Conservation (phyloP, 2,329 filamentous ascomycete species). For the Pseudogymnoascus sp. region DNA sequence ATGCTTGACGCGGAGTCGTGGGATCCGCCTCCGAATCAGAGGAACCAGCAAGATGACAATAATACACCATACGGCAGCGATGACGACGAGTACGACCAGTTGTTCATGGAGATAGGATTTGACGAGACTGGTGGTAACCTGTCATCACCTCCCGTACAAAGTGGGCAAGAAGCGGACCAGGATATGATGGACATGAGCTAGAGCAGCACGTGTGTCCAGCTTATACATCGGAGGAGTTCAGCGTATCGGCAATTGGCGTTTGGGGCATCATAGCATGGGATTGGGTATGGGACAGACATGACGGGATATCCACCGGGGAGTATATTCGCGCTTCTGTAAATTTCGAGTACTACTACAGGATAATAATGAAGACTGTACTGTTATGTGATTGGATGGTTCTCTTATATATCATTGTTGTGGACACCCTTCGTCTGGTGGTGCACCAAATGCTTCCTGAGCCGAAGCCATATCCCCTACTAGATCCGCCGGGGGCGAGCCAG, state of each 20-base stretch:
- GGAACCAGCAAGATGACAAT: slow-evolving; percentile 5
- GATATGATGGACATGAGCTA: slow-evolving; percentile 26
- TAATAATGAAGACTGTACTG: neutral
- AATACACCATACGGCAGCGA: slow-evolving; percentile 31
- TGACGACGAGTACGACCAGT: slow-evolving; percentile 52
- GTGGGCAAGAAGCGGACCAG: slow-evolving; percentile 21
- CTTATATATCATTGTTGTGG: slow-evolving; percentile 45
- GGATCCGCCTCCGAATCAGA: slow-evolving; percentile 1
- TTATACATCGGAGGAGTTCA: neutral
- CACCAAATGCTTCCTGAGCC: slow-evolving; percentile 62
- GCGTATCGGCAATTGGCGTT: slow-evolving; percentile 22
- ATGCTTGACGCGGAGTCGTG: slow-evolving; percentile 29
- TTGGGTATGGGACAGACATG: slow-evolving; percentile 11
- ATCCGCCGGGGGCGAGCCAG: slow-evolving; percentile 82
- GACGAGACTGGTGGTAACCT: slow-evolving; percentile 27
- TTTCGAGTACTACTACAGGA: slow-evolving; percentile 6
- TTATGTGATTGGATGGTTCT: neutral
- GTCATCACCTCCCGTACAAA: slow-evolving; percentile 17
- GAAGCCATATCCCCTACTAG: slow-evolving; percentile 84
- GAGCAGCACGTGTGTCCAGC: slow-evolving; percentile 9
- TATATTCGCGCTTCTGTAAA: slow-evolving; percentile 10
- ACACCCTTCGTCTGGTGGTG: slow-evolving; percentile 52
- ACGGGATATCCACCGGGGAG: slow-evolving; percentile 6
- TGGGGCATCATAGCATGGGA: slow-evolving; percentile 9
- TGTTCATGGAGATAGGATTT: slow-evolving; percentile 59